A percentile compares a stretch with the other conserved stretches of the same genome.
phyloP scores from a whole-genome alignment of 192 early-diverging fungal species.

The Piromyces sp. region DNA sequence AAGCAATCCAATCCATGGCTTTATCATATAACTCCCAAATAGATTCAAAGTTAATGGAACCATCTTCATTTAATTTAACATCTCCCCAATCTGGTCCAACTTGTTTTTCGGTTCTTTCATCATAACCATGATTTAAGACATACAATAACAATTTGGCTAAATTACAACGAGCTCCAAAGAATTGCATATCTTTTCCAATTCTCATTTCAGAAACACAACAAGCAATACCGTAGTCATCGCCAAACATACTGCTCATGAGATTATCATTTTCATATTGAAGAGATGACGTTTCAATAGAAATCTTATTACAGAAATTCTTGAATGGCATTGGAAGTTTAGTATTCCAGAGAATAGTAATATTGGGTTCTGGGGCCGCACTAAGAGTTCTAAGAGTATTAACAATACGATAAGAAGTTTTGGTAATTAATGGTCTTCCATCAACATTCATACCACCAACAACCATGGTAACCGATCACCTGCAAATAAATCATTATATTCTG shows the following conservation, averaged over 20 bases:
- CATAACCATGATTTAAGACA: conserved; percentile 5
- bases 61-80: not conserved
- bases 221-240: conserved; percentile 10
- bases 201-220: conserved; percentile 10
- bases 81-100: conserved; percentile 5
- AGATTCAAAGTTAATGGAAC: conserved; percentile 1
- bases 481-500: conserved; percentile 6
- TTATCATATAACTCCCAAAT: conserved; percentile 4
- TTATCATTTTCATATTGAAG: conserved; percentile 5
- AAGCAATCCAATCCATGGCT: conserved; percentile 8
- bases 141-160: conserved; percentile 5
- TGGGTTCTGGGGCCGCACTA: conserved; percentile 7
- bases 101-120: conserved; percentile 8
- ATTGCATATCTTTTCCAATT: conserved; percentile 10
- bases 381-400: conserved; percentile 4
- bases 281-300: conserved; percentile 8
- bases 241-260: conserved; percentile 1
- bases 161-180: conserved; percentile 9
- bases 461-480: conserved; percentile 8
- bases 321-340: not conserved
- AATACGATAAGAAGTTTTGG: conserved; percentile 5
- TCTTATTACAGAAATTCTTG: conserved; percentile 1
- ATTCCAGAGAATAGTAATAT: conserved; percentile 9
- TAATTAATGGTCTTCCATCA: conserved; percentile 3
- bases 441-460: not conserved